Evolutionary conservation across 305 asterid species (phyloP), one percentile per base, ranked within the genome.

Genomic region (Fraxinus albicans): DNA sequence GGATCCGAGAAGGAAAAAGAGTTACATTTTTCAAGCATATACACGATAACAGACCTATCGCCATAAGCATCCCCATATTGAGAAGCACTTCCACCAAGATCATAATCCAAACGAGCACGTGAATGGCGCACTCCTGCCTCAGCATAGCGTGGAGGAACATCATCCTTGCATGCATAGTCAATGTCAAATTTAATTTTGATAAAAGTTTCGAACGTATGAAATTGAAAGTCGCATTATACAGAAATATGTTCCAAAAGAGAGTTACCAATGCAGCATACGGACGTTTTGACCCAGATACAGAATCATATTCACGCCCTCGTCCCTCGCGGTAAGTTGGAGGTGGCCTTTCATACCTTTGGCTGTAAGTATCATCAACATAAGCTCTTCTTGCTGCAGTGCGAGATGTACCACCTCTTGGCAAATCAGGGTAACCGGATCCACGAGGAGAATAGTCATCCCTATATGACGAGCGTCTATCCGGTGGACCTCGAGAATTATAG

Each of bases 41-140:
- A 76, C 67, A 60, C 21, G 55, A 38, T 8, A 55, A 79, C 85
- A 53, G 44, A 96, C 99, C 99, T 94, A 55, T 94, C 98, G 76
- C 93, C 83, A 81, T 94, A 95, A 80, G 94, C 88, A 88, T 95
- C 99, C 81, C 92, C 90, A 74, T 97, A 97, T 77, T 93, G 98
- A 47, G 98, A 88, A 87, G 90, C 88, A 83, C 98, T 87, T 73
- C 92, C 87, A 72, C 92, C 90, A 82, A 85, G 74, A 78, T 95
- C 98, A 86, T 95, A 97, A 83, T 97, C 99, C 85, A 95, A 77
- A 81, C 96, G 98, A 81, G 98, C 94, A 85, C 98, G 98, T 83
- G 98, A 91, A 82, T 91, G 96, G 83, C 98, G 97, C 83, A 87
- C 89, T 79, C 96, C 97, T 25, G 93, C 70, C 79, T 97, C 99